Evolutionary conservation across 2,329 filamentous ascomycete species (phyloP), one percentile per base, ranked within the genome.

Genomic region (Aspergillus pseudonomiae): DNA sequence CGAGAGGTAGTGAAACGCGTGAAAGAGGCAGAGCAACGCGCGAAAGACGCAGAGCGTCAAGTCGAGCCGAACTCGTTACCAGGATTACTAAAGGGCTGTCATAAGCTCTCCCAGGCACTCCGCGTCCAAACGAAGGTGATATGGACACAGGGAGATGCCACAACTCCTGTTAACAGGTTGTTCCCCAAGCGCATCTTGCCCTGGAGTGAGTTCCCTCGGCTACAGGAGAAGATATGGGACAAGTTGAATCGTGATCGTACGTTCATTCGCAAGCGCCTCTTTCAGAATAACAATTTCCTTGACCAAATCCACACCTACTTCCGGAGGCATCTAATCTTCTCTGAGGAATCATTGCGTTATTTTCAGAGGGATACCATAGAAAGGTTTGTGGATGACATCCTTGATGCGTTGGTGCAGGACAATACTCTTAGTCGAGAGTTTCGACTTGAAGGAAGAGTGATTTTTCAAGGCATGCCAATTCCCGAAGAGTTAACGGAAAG

Each of bases 351-450:
- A 14, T 57, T 73, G 58, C 63, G 60, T 26, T 66, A 71, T 63
- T 72, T 73, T 64, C 48, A 72, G 65, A 64, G 65, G 64, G 67
- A 70, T 7, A 71, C 63, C 4, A 67, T 72, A 24, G 68, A 74
- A 64, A 70, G 68, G 53, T 68, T 72, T 66, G 61, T 71, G 30
- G 50, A 70, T 63, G 64, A 32, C 6, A 45, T 45, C n/a, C 16
- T 45, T 10, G 41, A 45, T 9, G 55, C 45, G 16, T 46, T 45
- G 30, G 32, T 34, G 12, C 11, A n/a, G n/a, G n/a, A n/a, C n/a
- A n/a, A n/a, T n/a, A n/a, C n/a, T n/a, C n/a, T n/a, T n/a, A n/a
- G n/a, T n/a, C n/a, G n/a, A n/a, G n/a, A n/a, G n/a, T n/a, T n/a
- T n/a, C n/a, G n/a, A n/a, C n/a, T n/a, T n/a, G n/a, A n/a, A n/a